Conservation (phyloP, 768 basidiomycete species). For the Lentinula raphanica region DNA sequence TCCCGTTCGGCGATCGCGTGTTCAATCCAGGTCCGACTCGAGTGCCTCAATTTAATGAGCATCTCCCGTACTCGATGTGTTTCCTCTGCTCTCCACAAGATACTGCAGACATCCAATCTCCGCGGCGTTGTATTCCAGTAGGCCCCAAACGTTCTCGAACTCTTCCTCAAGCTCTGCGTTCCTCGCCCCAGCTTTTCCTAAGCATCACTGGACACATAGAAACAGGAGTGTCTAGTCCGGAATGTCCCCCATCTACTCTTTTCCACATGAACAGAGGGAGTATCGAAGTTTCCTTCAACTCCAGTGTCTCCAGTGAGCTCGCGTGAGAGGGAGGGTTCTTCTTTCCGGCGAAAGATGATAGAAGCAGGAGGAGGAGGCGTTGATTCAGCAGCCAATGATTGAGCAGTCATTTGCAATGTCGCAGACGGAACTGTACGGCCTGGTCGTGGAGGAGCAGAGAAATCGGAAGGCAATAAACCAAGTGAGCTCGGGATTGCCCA, state of each 20-base stretch:
- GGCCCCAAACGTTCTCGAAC: constrained; percentile 59
- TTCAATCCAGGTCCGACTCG: constrained; percentile 58
- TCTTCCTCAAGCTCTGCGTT: constrained; percentile 71
- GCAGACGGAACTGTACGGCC: constrained; percentile 40
- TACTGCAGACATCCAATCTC: constrained; percentile 74
- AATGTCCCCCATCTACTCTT: constrained; percentile 40
- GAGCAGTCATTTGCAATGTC: constrained; percentile 46
- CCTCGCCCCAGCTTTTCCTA: constrained; percentile 53
- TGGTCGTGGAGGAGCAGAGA: constrained; percentile 46
- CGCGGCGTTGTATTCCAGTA: constrained; percentile 78
- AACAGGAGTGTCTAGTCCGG: constrained; percentile 46
- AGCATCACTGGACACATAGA: constrained; percentile 43
- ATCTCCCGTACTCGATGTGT: constrained; percentile 35
- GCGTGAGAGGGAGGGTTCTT: constrained; percentile 34
- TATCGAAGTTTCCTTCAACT: constrained; percentile 43
- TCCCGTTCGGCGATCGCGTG: constrained; percentile 52
- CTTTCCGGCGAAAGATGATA: constrained; percentile 29
- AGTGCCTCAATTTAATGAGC: constrained; percentile 48
- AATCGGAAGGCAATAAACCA: constrained; percentile 47
- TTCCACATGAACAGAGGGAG: constrained; percentile 48
- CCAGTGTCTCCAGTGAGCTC: constrained; percentile 29
- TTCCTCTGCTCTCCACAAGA: constrained; percentile 53
- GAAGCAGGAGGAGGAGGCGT: constrained; percentile 47
- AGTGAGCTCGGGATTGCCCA: constrained; percentile 52
- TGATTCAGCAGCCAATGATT: constrained; percentile 43